Percentiles rank a stretch among this genome's conserved stretches.
Conservation (phyloP, 257 asterid species). For the Gardenia jasminoides region DNA sequence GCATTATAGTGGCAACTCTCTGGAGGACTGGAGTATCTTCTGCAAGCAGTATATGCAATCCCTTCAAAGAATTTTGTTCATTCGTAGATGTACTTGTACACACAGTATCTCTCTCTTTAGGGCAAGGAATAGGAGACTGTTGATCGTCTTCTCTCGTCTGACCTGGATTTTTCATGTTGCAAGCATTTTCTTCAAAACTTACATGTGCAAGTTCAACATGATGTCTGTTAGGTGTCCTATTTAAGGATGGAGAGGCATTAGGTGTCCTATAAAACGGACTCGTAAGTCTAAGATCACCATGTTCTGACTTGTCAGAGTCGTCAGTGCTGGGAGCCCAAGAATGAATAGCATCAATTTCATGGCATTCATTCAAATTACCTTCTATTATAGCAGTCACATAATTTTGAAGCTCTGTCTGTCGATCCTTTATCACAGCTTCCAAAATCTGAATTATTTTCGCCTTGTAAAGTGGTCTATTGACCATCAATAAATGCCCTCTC, state of each 20-base stretch:
- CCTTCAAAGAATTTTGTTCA: constrained; percentile 52
- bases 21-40: constrained; percentile 89
- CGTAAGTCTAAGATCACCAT: constrained; percentile 26
- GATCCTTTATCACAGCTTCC: constrained; percentile 53
- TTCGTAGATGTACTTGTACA: constrained; percentile 25
- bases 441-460: constrained; percentile 69
- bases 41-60: constrained; percentile 73
- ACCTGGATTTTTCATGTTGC: constrained; percentile 18
- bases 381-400: constrained; percentile 22
- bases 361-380: constrained; percentile 45
- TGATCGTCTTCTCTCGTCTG: constrained; percentile 23
- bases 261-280: constrained; percentile 6
- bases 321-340: constrained; percentile 54
- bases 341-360: constrained; percentile 54
- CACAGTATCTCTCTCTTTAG: constrained; percentile 25
- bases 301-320: constrained; percentile 60
- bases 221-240: constrained; percentile 14
- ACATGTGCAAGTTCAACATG: constrained; percentile 27
- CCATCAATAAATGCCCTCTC: constrained; percentile 68
- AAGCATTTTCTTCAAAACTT: constrained; percentile 29
- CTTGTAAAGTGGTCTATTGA: constrained; percentile 72
- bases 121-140: constrained; percentile 2
- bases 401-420: constrained; percentile 29
- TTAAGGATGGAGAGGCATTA: constrained; percentile 20
- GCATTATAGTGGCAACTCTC: constrained; percentile 90